Evolutionary conservation across 257 asterid genomes (phyloP), one percentile per base, ranked within the genome.

Genomic region (Nicotiana noctiflora): DNA sequence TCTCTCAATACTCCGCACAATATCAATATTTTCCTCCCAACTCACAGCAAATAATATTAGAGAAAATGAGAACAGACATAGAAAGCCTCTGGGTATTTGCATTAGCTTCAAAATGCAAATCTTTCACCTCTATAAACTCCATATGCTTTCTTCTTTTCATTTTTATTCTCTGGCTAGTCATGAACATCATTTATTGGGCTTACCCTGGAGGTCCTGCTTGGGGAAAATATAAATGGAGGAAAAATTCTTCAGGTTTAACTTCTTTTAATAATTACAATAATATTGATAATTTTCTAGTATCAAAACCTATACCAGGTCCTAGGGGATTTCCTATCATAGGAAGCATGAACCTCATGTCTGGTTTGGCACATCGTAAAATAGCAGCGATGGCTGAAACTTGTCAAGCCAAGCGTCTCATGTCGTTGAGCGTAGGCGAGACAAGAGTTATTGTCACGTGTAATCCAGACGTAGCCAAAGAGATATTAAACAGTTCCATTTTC

Each of bases 171-270:
- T 88, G 80, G 55, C 19, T 89, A 0, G 13, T 84, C 82, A 57
- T 91, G 86, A 84, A 83, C 87, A 81, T 92, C 18, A 44, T 89
- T 63, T 88, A 89, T 87, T 94, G 98, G 98, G 84, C 88, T 60
- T 85, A 92, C 75, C 88, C 92, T 1, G 97, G 98, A 34, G 98
- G 98, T 49, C 91, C 94, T 2, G 97, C 98, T 46, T 94, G 98
- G 98, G 98, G 97, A 56, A 84, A 57, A 6, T 57, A 84, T 62
- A 88, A 76, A 46, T 84, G 91, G 89, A 79, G 80, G 0, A 85
- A 56, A 67, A 79, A 85, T 81, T 53, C 46, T 8, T 6, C 49
- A 8, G 3, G 75, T 9, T 25, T 25, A 44, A 1, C 37, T 8
- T 3, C 49, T 14, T 64, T 15, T n/a, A 18, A 64, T 31, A 70